Evolutionary conservation across 768 basidiomycete genomes (phyloP).

Genomic region (Gloeostereum incarnatum): DNA sequence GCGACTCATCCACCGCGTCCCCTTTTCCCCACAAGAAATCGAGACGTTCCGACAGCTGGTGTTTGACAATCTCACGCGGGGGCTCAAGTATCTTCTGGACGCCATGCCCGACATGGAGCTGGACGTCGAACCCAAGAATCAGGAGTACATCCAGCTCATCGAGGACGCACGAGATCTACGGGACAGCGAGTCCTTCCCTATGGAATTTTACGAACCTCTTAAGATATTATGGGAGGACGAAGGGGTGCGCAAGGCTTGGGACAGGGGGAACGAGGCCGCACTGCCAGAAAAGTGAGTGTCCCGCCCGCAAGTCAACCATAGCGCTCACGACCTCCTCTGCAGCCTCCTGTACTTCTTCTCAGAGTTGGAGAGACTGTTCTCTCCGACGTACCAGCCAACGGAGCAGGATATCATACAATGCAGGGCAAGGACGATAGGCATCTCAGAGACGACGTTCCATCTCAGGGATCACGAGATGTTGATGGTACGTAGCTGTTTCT

Average conservation of each 20-base stretch:
- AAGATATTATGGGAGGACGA: slow-evolving; percentile 69
- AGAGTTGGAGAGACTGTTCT: slow-evolving; percentile 73
- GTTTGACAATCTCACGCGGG: slow-evolving; percentile 86
- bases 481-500: slow-evolving; percentile 70
- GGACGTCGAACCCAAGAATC: slow-evolving; percentile 54
- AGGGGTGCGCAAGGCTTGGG: slow-evolving; percentile 67
- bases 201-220: slow-evolving; percentile 55
- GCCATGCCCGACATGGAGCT: slow-evolving; percentile 88
- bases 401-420: slow-evolving; percentile 87
- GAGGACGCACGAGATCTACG: slow-evolving; percentile 62
- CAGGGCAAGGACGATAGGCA: slow-evolving; percentile 83
- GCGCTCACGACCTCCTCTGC: slow-evolving; percentile 4
- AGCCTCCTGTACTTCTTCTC: slow-evolving; percentile 74
- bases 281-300: slow-evolving; percentile 75
- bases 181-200: slow-evolving; percentile 77
- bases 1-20: slow-evolving; percentile 86
- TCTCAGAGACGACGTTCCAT: slow-evolving; percentile 80
- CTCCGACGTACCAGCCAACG: slow-evolving; percentile 58
- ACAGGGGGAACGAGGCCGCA: slow-evolving; percentile 82
- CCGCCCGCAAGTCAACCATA: not conserved
- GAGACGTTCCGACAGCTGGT: slow-evolving; percentile 88
- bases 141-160: slow-evolving; percentile 50
- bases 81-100: slow-evolving; percentile 74
- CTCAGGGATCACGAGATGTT: slow-evolving; percentile 77
- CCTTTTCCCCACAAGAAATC: slow-evolving; percentile 74